Evolutionary conservation across 2,329 filamentous ascomycete genomes (phyloP).

Genomic region (Fusarium sp.): DNA sequence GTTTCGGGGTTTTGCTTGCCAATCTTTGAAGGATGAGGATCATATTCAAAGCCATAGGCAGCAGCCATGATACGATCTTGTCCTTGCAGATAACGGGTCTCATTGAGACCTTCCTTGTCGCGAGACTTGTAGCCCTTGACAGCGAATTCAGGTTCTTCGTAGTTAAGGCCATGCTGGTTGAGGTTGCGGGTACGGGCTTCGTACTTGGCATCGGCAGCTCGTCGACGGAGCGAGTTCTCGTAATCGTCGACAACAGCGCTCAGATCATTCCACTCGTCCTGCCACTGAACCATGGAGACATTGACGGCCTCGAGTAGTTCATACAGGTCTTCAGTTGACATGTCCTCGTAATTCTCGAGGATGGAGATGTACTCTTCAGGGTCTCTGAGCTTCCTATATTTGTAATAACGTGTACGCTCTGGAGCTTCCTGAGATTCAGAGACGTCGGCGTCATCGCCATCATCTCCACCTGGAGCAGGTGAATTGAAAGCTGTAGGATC

Average conservation of each 20-base stretch:
- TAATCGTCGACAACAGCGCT: slow-evolving; percentile 63
- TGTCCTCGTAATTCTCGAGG: slow-evolving; percentile 59
- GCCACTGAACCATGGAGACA: slow-evolving; percentile 58
- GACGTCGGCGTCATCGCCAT: slow-evolving; percentile 48
- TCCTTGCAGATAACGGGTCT: slow-evolving; percentile 57
- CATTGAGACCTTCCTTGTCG: slow-evolving; percentile 52
- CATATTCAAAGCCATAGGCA: slow-evolving; percentile 68
- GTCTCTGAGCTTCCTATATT: slow-evolving; percentile 60
- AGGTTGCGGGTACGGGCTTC: slow-evolving; percentile 55
- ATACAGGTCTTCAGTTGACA: slow-evolving; percentile 57
- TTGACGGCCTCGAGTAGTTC: slow-evolving; percentile 55
- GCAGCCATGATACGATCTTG: slow-evolving; percentile 68
- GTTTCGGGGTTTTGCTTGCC: slow-evolving; percentile 66
- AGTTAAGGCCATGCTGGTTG: slow-evolving; percentile 51
- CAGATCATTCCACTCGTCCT: slow-evolving; percentile 61
- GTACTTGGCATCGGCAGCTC: slow-evolving; percentile 57
- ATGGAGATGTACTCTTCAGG: slow-evolving; percentile 57
- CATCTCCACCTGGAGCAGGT: slow-evolving; percentile 49
- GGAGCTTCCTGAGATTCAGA: slow-evolving; percentile 47
- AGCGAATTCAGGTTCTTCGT: slow-evolving; percentile 61
- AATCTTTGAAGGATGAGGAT: slow-evolving; percentile 64
- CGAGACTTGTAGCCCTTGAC: slow-evolving; percentile 62
- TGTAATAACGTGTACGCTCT: slow-evolving; percentile 47
- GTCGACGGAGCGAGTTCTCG: slow-evolving; percentile 63
- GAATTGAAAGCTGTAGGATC: slow-evolving; percentile 50